Conservation (phyloP, 2,329 filamentous ascomycete genomes). For the Phyllosticta capitalensis region DNA sequence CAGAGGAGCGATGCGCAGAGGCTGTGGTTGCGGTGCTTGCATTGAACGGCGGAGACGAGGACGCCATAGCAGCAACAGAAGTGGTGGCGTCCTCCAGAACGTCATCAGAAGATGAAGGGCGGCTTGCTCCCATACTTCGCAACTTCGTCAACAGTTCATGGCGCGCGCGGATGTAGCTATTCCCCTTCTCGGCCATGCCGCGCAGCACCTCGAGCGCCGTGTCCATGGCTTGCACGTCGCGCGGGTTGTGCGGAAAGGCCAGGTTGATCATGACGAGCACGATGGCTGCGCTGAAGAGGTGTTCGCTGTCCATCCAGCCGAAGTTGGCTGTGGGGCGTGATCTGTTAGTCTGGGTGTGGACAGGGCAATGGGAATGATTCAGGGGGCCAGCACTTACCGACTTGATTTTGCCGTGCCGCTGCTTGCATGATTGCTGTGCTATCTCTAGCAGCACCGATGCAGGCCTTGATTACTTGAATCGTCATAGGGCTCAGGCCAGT, state of each 20-base stretch:
- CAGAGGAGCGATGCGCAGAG: not conserved
- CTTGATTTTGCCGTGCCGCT: slow-evolving; percentile 40
- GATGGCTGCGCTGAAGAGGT: slow-evolving; percentile 45
- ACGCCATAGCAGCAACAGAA: not conserved
- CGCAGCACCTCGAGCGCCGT: slow-evolving; percentile 38
- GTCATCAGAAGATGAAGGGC: not conserved
- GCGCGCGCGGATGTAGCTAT: slow-evolving; percentile 38
- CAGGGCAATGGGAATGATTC: not conserved
- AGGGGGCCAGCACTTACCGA: slow-evolving; percentile 19
- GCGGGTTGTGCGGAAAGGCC: slow-evolving; percentile 39
- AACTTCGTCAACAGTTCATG: slow-evolving; percentile 31
- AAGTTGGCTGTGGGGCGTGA: slow-evolving; percentile 37
- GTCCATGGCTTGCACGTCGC: slow-evolving; percentile 37
- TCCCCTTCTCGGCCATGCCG: slow-evolving; percentile 44
- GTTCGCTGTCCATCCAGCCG: slow-evolving; percentile 49
- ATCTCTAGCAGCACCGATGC: slow-evolving; percentile 41
- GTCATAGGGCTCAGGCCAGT: slow-evolving; percentile 40
- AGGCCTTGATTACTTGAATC: slow-evolving; percentile 43
- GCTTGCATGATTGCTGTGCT: slow-evolving; percentile 41
- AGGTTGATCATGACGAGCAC: slow-evolving; percentile 47
- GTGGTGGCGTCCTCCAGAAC: not conserved
- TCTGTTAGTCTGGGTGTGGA: not conserved
- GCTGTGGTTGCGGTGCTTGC: not conserved
- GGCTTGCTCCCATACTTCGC: slow-evolving; percentile 14
- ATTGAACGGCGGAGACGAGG: not conserved